phyloP scores from a whole-genome alignment of 2,329 filamentous ascomycete species.

The Phoma herbarum region DNA sequence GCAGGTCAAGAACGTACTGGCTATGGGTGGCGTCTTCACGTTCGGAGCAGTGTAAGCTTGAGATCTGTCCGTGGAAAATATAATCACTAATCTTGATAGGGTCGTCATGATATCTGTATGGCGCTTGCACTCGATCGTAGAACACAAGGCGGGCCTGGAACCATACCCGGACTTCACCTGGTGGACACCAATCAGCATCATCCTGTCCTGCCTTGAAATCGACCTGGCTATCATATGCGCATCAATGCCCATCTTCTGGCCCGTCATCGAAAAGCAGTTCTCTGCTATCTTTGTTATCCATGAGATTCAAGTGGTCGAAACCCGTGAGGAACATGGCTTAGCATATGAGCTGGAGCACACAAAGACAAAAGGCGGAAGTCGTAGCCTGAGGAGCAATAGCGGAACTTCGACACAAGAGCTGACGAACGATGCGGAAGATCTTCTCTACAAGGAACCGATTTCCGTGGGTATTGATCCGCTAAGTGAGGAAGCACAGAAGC shows the following conservation, averaged over 20 bases:
- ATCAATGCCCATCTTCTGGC: slow-evolving; percentile 51
- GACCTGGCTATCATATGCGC: slow-evolving; percentile 47
- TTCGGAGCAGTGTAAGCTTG: slow-evolving; percentile 42
- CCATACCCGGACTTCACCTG: slow-evolving; percentile 48
- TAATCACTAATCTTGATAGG: slow-evolving; percentile 29
- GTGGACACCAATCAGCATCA: slow-evolving; percentile 37
- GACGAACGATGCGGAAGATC: slow-evolving; percentile 24
- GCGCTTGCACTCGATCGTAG: slow-evolving; percentile 43
- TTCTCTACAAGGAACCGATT: slow-evolving; percentile 30
- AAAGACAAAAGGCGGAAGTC: slow-evolving; percentile 14
- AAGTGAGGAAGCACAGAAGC: slow-evolving; percentile 17
- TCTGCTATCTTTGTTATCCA: slow-evolving; percentile 45
- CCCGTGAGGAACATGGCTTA: slow-evolving; percentile 37
- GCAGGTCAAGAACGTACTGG: slow-evolving; percentile 38
- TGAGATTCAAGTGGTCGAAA: slow-evolving; percentile 46
- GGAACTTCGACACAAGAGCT: slow-evolving; percentile 35
- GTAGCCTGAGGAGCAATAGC: slow-evolving; percentile 38
- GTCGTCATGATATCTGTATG: slow-evolving; percentile 43
- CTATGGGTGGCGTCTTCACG: slow-evolving; percentile 43
- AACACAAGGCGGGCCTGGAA: slow-evolving; percentile 37
- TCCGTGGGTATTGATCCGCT: slow-evolving; percentile 40
- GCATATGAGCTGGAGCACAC: slow-evolving; percentile 42
- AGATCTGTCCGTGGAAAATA: background rate
- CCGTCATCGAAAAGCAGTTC: slow-evolving; percentile 39
- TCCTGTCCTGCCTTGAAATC: slow-evolving; percentile 46